phyloP scores from a whole-genome alignment of 352 stramenopile species.

The Phytophthora pisi region DNA sequence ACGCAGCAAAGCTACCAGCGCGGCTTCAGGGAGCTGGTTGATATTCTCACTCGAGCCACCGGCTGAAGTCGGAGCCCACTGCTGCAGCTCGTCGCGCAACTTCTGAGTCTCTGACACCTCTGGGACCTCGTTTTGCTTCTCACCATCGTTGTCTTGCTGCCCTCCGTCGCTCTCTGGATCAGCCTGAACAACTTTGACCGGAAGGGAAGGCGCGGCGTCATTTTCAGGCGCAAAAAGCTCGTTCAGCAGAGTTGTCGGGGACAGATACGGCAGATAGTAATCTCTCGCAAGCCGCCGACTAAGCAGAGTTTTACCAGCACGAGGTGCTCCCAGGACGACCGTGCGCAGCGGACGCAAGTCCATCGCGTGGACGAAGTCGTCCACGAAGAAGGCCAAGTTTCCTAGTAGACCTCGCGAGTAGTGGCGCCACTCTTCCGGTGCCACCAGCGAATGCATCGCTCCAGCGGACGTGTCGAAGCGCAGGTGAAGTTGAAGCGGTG shows the following conservation, averaged over 20 bases:
- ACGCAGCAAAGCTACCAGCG: constrained; percentile 55
- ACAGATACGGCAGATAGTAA: constrained; percentile 78
- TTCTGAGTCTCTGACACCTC: constrained; percentile 17
- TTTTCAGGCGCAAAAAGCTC: constrained; percentile 47
- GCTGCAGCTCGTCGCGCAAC: constrained; percentile 45
- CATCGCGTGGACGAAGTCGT: constrained; percentile 78
- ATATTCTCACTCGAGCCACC: constrained; percentile 10
- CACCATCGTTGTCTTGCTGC: constrained; percentile 20
- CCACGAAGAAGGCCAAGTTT: constrained; percentile 68
- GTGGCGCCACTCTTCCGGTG: constrained; percentile 71
- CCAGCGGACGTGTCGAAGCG: constrained; percentile 63
- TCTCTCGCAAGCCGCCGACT: constrained; percentile 58
- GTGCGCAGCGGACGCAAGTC: constrained; percentile 77
- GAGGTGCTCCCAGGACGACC: constrained; percentile 72
- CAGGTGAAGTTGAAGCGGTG: constrained; percentile 74
- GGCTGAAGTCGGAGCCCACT: constrained; percentile 24
- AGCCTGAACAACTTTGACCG: constrained; percentile 9
- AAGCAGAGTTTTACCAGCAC: constrained; percentile 68
- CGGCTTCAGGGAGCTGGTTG: constrained; percentile 44
- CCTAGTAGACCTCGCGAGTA: constrained; percentile 61
- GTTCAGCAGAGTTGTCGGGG: constrained; percentile 46
- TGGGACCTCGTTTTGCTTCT: constrained; percentile 19
- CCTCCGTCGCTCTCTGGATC: constrained; percentile 1
- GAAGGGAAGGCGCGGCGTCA: constrained; percentile 14
- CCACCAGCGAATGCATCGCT: constrained; percentile 62